Conservation (phyloP, 2,329 filamentous ascomycete genomes). For the Tolypocladium ovalisporum region DNA sequence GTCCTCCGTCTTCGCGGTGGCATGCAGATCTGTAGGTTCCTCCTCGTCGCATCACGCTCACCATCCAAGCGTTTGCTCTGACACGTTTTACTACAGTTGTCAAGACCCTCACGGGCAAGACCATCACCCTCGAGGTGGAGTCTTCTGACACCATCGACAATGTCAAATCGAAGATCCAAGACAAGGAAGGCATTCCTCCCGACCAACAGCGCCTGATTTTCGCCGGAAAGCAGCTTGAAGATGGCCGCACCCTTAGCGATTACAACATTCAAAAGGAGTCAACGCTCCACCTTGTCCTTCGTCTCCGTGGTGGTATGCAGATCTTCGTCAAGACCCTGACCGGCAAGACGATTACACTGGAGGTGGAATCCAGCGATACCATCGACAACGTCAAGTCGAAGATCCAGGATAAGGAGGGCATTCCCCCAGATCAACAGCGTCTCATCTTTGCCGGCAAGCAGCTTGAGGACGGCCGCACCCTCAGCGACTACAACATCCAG, state of each 20-base stretch:
- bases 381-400: slow-evolving; percentile 93
- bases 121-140: slow-evolving; percentile 84
- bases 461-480: slow-evolving; percentile 80
- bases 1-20: slow-evolving; percentile 61
- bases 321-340: slow-evolving; percentile 80
- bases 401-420: slow-evolving; percentile 89
- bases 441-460: slow-evolving; percentile 92
- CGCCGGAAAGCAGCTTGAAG: slow-evolving; percentile 92
- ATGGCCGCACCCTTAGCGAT: slow-evolving; percentile 53
- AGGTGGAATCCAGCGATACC: slow-evolving; percentile 81
- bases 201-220: slow-evolving; percentile 96
- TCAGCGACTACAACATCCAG: slow-evolving; percentile 95
- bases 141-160: slow-evolving; percentile 90
- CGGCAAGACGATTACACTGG: slow-evolving; percentile 88
- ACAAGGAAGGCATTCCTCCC: slow-evolving; percentile 95
- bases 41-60: neutral
- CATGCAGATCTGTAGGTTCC: slow-evolving; percentile 54
- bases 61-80: no score
- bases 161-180: slow-evolving; percentile 95
- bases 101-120: slow-evolving; percentile 86
- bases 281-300: slow-evolving; percentile 67
- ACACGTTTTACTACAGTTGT: slow-evolving; percentile 35
- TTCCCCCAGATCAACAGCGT: slow-evolving; percentile 89
- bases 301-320: slow-evolving; percentile 56
- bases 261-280: slow-evolving; percentile 53